phyloP scores from a whole-genome alignment of 1,284 basidiomycete species.

The Mycena citricolor region DNA sequence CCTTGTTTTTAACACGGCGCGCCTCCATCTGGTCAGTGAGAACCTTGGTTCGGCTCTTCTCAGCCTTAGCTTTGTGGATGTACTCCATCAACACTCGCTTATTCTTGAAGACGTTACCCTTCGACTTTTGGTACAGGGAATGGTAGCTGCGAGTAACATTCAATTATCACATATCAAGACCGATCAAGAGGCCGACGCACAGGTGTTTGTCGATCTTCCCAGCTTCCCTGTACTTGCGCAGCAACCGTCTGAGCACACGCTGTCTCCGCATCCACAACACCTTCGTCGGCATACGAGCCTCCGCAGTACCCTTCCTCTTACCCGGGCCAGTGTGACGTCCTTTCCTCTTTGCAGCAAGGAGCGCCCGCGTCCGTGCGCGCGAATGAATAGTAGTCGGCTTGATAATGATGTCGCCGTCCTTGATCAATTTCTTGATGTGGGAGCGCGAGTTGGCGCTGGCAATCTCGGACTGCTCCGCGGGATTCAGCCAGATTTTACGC shows the following conservation, averaged over 20 bases:
- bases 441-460: slow-evolving; percentile 98
- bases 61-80: slow-evolving; percentile 99
- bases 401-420: slow-evolving; percentile 94
- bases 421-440: slow-evolving; percentile 97
- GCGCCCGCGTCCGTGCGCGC: slow-evolving; percentile 89
- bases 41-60: slow-evolving; percentile 98
- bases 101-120: slow-evolving; percentile 99
- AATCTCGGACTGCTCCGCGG: slow-evolving; percentile 96
- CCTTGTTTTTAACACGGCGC: slow-evolving; percentile 91
- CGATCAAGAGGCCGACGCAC: slow-evolving; percentile 50
- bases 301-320: slow-evolving; percentile 98
- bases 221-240: slow-evolving; percentile 98
- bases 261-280: slow-evolving; percentile 99
- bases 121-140: slow-evolving; percentile 98
- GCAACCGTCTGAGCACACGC: slow-evolving; percentile 89
- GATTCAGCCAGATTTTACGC: slow-evolving; percentile 99
- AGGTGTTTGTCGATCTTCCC: slow-evolving; percentile 99
- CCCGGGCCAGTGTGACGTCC: slow-evolving; percentile 97
- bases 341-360: slow-evolving; percentile 95
- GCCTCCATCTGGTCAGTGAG: slow-evolving; percentile 99
- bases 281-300: slow-evolving; percentile 98
- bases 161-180: slow-evolving; percentile 4
- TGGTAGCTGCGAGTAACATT: slow-evolving; percentile 76
- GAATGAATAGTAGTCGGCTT: slow-evolving; percentile 97
- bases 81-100: slow-evolving; percentile 99